Evolutionary conservation across 179 eudicot genomes (phyloP).

Genomic region (Patellifolia procumbens): DNA sequence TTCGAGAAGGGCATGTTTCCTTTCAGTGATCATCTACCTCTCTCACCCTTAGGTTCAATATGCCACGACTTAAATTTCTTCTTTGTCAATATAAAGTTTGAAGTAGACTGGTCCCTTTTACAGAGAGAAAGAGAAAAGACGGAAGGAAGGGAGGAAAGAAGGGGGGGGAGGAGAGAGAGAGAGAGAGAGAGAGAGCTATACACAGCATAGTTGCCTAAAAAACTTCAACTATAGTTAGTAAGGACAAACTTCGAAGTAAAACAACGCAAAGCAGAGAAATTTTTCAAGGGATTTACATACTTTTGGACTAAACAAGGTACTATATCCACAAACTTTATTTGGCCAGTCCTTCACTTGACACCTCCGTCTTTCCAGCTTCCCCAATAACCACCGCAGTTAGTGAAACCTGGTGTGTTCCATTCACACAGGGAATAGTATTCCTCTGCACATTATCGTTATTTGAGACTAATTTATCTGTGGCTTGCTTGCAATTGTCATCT

Average conservation of each 20-base stretch:
- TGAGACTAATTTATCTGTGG: background rate
- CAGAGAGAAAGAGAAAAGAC: background rate
- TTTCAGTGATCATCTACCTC: no score
- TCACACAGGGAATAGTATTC: conserved; percentile 14
- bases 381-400: conserved; percentile 6
- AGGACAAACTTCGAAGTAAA: background rate
- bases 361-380: conserved; percentile 20
- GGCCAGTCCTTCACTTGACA: conserved; percentile 16
- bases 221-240: background rate
- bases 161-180: no score
- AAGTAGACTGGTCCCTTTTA: background rate
- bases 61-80: background rate
- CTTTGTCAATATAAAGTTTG: background rate
- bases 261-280: background rate
- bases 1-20: no score
- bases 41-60: background rate
- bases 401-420: conserved; percentile 13
- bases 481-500: conserved; percentile 9
- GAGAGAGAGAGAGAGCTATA: background rate
- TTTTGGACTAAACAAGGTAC: conserved; percentile 3
- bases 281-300: conserved; percentile 28
- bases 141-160: no score
- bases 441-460: conserved; percentile 9
- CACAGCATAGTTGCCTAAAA: conserved; percentile 4
- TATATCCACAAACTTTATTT: conserved; percentile 8